Evolutionary conservation across 1,284 basidiomycete species (phyloP).

Genomic region (Trichosporon sp.): DNA sequence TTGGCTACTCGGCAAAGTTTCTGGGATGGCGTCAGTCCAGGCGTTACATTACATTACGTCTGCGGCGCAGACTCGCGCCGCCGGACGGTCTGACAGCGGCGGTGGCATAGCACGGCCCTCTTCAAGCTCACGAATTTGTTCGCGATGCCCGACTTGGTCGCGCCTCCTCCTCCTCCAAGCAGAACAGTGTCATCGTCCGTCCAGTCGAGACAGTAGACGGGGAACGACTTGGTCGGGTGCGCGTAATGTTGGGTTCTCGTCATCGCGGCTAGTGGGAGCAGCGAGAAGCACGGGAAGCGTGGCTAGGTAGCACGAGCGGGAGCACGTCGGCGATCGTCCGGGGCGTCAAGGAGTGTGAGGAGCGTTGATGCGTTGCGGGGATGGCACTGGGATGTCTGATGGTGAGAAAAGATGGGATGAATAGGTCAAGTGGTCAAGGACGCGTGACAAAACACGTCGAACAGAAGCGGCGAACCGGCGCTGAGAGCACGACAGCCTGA

Average conservation of each 20-base stretch:
- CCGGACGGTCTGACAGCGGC: too few species aligned
- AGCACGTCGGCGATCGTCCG: background rate
- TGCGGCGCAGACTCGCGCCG: background rate
- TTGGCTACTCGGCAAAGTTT: slow-evolving; percentile 67
- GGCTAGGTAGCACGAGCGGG: background rate
- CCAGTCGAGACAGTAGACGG: slow-evolving; percentile 86
- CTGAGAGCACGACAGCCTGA: background rate
- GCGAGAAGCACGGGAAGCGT: background rate
- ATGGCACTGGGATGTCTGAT: background rate
- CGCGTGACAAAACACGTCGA: slow-evolving; percentile 8
- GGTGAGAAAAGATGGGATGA: background rate
- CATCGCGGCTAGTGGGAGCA: slow-evolving; percentile 37
- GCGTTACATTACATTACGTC: background rate
- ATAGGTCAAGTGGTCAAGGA: background rate
- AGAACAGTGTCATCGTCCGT: slow-evolving; percentile 71
- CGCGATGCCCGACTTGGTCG: slow-evolving; percentile 77
- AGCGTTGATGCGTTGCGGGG: background rate
- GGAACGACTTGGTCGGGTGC: slow-evolving; percentile 75
- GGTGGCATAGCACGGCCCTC: background rate
- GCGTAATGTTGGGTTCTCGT: slow-evolving; percentile 78
- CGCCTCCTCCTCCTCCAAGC: slow-evolving; percentile 86
- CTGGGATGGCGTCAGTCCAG: slow-evolving; percentile 18
- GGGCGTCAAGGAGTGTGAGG: background rate
- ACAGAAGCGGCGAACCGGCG: slow-evolving; percentile 4
- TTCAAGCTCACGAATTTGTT: slow-evolving; percentile 75